These are phyloP conservation scores for Psophocarpus tetragonolobus DNA, from an alignment of 306 rosid genomes.

Conservation along the genomic window DNA sequence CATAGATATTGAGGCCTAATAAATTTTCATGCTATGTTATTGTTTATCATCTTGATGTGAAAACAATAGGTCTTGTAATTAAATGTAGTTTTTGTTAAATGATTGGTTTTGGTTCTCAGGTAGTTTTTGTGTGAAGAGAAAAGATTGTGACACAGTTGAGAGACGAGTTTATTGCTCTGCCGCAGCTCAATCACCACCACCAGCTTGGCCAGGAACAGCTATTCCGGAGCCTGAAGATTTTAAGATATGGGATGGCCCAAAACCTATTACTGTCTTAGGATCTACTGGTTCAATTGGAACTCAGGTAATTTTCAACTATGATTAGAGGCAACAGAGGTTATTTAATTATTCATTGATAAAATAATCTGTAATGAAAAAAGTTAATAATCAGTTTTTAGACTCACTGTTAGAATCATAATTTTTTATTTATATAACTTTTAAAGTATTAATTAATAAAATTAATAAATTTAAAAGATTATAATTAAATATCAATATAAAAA, in stretches of 20 bases:
- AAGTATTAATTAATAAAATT: too few relatives aligned
- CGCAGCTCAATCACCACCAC: conserved; percentile 57
- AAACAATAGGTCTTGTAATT: not conserved
- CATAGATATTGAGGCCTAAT: not conserved
- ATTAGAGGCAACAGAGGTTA: too few relatives aligned
- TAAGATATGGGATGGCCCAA: conserved; percentile 76
- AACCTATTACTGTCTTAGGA: conserved; percentile 84
- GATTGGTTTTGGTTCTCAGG: conserved; percentile 34
- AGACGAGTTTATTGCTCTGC: conserved; percentile 54
- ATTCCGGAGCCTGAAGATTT: conserved; percentile 50
- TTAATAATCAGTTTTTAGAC: too few relatives aligned
- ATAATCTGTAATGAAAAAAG: too few relatives aligned
- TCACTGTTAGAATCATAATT: too few relatives aligned
- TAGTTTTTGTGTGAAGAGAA: conserved; percentile 57
- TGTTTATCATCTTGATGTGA: not conserved
- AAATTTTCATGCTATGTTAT: not conserved
- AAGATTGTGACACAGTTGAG: conserved; percentile 44
- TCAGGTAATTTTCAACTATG: conserved; percentile 51
- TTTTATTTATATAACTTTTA: too few relatives aligned
- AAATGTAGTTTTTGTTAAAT: not conserved
- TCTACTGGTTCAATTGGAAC: conserved; percentile 98
- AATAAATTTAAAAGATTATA: too few relatives aligned
- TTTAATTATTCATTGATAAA: too few relatives aligned
- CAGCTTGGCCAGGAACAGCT: conserved; percentile 98
- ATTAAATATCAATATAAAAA: too few relatives aligned